These are phyloP conservation scores for Ogataea nonfermentans DNA, from an alignment of 805 yeast species.

Conservation along the genomic window DNA sequence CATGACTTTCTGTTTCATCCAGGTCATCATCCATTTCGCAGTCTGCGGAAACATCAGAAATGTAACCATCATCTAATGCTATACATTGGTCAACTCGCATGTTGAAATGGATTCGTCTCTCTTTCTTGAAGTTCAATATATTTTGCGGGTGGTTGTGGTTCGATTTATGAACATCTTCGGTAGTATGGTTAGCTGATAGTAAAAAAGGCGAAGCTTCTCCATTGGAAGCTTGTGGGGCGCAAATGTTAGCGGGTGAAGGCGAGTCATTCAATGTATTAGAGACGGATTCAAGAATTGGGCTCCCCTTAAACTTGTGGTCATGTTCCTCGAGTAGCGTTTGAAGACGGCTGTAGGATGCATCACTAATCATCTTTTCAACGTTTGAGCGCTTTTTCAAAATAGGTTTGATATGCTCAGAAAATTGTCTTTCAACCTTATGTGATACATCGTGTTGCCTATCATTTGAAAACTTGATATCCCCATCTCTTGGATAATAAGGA, in stretches of 20 bases:
- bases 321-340: slow-evolving; percentile 32
- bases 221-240: slow-evolving; percentile 7
- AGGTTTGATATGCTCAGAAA: slow-evolving; percentile 58
- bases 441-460: slow-evolving; percentile 1
- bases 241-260: slow-evolving; percentile 20
- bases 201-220: slow-evolving; percentile 22
- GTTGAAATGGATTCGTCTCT: slow-evolving; percentile 85
- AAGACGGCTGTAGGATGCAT: slow-evolving; percentile 39
- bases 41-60: slow-evolving; percentile 27
- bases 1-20: slow-evolving; percentile 28
- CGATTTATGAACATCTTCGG: slow-evolving; percentile 11
- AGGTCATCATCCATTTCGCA: slow-evolving; percentile 23
- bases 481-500: neutral
- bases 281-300: slow-evolving; percentile 35
- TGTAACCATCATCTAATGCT: slow-evolving; percentile 49
- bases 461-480: neutral
- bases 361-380: slow-evolving; percentile 73
- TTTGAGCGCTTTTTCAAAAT: slow-evolving; percentile 85
- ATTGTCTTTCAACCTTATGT: slow-evolving; percentile 12
- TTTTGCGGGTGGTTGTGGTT: slow-evolving; percentile 7
- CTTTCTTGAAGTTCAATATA: slow-evolving; percentile 30
- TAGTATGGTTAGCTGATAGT: slow-evolving; percentile 21
- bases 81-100: slow-evolving; percentile 94
- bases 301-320: slow-evolving; percentile 31
- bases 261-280: slow-evolving; percentile 17